Base-by-base conservation (phyloP, 352 stramenopile genomes). In the Globisporangium uncinulatum region DNA sequence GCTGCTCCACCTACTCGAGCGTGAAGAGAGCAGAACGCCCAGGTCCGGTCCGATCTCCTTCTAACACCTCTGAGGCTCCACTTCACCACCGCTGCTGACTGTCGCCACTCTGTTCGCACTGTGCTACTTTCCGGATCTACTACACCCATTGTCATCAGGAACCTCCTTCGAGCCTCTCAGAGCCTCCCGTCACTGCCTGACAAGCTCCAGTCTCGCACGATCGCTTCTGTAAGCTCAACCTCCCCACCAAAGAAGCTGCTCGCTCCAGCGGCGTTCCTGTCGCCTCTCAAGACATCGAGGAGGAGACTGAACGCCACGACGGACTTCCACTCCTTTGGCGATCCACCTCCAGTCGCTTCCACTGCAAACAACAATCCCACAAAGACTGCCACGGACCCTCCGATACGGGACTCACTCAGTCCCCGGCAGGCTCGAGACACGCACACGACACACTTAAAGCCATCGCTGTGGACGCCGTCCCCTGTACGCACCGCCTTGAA, bases 151-250 rank as follows among this genome's bases (percentile, higher is more conserved):
- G 50, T 2, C 24, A 10, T 55, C 19, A 60, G 32, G 49, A 46
- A 20, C 42, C 13, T 51, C 24, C 24, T 29, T 8, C 61, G 62
- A 56, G 65, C 51, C 2, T 56, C 43, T 4, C 73, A 65, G 47
- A 86, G 66, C 44, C 51, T 87, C 6, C 71, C 69, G 2, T 67
- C 67, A 14, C 50, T 83, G 7, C 20, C 57, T 31, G 57, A 62
- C 32, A 47, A 34, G 8, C 32, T 46, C 17, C 41, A 46, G 41
- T 46, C 34, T 19, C 29, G 9, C 4, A 6, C 0, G 5, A 21
- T 10, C 17, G 17, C 15, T 32, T 13, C 49, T 9, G 15, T 44
- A n/a, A 45, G 20, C 49, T 20, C 4, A 4, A 29, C 32, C 15
- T 31, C 24, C 3, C 56, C 56, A n/a, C 60, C 21, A 19, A 13